These are phyloP conservation scores for Penicillium aurantiogriseum DNA, from an alignment of 2,329 filamentous ascomycete genomes.

Conservation along the genomic window DNA sequence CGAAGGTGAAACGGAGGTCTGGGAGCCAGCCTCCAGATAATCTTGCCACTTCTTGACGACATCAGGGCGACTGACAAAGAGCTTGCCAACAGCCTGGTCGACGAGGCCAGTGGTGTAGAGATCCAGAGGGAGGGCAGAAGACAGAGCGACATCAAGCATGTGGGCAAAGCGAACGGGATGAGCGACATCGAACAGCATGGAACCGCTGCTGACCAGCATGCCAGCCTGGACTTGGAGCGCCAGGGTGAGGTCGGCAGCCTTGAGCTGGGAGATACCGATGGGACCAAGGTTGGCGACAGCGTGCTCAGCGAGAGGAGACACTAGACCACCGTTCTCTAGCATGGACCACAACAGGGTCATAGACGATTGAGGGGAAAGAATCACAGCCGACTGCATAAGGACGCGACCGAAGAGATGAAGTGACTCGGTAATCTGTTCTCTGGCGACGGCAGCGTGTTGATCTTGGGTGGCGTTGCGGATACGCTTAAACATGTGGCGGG, in stretches of 20 bases:
- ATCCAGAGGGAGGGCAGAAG: slow-evolving; percentile 54
- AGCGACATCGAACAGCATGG: slow-evolving; percentile 53
- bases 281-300: slow-evolving; percentile 60
- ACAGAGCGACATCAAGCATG: slow-evolving; percentile 58
- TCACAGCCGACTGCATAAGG: slow-evolving; percentile 52
- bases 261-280: slow-evolving; percentile 58
- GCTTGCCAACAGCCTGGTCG: slow-evolving; percentile 57
- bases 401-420: slow-evolving; percentile 66
- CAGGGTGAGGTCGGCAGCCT: slow-evolving; percentile 52
- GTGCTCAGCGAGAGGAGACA: slow-evolving; percentile 60
- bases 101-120: slow-evolving; percentile 56
- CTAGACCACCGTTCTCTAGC: slow-evolving; percentile 63
- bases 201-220: slow-evolving; percentile 41
- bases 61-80: slow-evolving; percentile 49
- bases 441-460: slow-evolving; percentile 52
- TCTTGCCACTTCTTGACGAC: slow-evolving; percentile 57
- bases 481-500: slow-evolving; percentile 81
- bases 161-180: slow-evolving; percentile 61
- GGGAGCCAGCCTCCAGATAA: slow-evolving; percentile 48
- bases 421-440: slow-evolving; percentile 83
- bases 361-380: slow-evolving; percentile 54
- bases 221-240: slow-evolving; percentile 60
- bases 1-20: slow-evolving; percentile 32
- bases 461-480: slow-evolving; percentile 59
- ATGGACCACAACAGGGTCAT: slow-evolving; percentile 63